Evolutionary conservation across 1,139 yeast genomes (phyloP).

Genomic region (Blastobotrys raffinosifermentans): DNA sequence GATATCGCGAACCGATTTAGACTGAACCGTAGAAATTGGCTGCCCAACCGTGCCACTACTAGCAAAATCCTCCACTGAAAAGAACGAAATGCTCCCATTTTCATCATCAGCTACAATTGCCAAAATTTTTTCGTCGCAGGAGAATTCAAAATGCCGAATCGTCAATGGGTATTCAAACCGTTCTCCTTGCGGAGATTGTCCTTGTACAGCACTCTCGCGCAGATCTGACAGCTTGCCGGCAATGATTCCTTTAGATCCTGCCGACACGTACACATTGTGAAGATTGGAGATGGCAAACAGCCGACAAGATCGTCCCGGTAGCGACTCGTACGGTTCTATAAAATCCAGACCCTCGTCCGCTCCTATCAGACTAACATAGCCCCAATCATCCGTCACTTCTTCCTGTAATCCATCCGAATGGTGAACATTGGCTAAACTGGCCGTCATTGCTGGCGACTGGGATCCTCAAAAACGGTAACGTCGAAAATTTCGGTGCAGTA

Average conservation of each 20-base stretch:
- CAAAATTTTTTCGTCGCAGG: constrained; percentile 19
- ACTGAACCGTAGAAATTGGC: not conserved
- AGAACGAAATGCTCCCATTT: constrained; percentile 11
- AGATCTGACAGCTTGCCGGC: constrained; percentile 17
- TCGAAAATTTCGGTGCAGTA: not conserved
- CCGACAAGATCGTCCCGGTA: constrained; percentile 14
- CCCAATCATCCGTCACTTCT: constrained; percentile 22
- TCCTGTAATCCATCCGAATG: not conserved
- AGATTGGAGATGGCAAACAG: constrained; percentile 19
- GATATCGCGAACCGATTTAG: constrained; percentile 12
- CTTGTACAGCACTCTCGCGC: constrained; percentile 8
- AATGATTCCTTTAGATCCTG: constrained; percentile 17
- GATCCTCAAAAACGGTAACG: not conserved
- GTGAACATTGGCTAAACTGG: not conserved
- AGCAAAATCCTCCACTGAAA: constrained; percentile 3
- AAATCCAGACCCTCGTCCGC: constrained; percentile 18
- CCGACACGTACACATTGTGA: constrained; percentile 20
- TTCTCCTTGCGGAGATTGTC: not conserved
- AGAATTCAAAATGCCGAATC: constrained; percentile 15
- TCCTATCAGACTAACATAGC: constrained; percentile 17
- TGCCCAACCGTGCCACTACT: not conserved
- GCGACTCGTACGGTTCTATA: constrained; percentile 14
- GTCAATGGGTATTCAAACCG: constrained; percentile 5
- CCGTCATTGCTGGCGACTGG: constrained; percentile 1
- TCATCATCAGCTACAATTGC: constrained; percentile 10